Evolutionary conservation across 75 land plant genomes (phyloP).

Genomic region (Cunninghamia lanceolata): DNA sequence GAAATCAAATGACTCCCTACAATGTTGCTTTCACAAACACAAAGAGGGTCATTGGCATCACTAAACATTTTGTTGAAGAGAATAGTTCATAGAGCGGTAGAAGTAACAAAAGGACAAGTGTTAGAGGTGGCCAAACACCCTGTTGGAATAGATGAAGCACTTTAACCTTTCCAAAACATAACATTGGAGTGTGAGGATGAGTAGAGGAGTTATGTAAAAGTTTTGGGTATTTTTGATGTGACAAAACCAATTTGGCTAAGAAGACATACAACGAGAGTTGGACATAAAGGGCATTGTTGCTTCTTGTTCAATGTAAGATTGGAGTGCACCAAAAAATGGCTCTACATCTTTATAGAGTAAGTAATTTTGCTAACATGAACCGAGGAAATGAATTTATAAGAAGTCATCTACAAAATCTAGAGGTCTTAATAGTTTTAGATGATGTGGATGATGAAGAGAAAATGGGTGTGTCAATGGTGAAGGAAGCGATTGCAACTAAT

Average conservation of each 20-base stretch:
- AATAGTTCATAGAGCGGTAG: not conserved
- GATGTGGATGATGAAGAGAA: not conserved
- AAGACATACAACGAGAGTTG: not conserved
- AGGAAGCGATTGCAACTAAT: too few species aligned
- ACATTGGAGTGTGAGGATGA: not conserved
- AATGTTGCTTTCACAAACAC: too few species aligned
- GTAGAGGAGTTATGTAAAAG: not conserved
- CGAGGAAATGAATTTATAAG: not conserved
- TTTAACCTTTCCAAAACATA: not conserved
- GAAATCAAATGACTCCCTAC: too few species aligned
- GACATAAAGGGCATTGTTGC: not conserved
- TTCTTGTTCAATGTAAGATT: not conserved
- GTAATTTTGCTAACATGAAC: too few species aligned
- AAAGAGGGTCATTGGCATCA: too few species aligned
- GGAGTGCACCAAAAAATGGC: not conserved
- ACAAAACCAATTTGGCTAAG: constrained; percentile 2
- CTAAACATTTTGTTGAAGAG: not conserved
- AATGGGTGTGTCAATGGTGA: too few species aligned
- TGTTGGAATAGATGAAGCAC: not conserved
- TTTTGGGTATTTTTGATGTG: not conserved
- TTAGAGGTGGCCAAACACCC: not conserved
- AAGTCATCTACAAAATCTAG: not conserved
- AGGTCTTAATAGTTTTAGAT: not conserved
- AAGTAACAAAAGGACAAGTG: not conserved
- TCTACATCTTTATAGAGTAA: not conserved